Base-by-base conservation (phyloP, 768 basidiomycete genomes). In the Mycena chlorophos region DNA sequence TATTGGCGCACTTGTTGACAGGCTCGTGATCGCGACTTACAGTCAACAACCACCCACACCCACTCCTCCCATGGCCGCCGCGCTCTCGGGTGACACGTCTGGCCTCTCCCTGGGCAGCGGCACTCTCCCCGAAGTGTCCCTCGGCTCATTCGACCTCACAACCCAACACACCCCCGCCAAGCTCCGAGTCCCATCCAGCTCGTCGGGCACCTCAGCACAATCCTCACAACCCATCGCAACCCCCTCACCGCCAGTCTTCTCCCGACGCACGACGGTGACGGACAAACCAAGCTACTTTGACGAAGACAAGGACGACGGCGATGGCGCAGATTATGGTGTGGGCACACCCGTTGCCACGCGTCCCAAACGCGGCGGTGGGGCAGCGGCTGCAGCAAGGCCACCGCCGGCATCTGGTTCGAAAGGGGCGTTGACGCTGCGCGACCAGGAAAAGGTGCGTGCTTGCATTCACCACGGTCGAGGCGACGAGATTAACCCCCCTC, bases 401-500 rank as follows among this genome's bases (percentile, higher is more conserved):
- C 70, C 75, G 19, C 70, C 69, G 26, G 71, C 73, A 12, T 71
- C 72, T 14, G 70, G 68, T 13, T 72, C 70, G 8, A 80, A 80
- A 64, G 77, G 74, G 8, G 68, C 83, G 16, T 80, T 97, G 62
- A 96, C 95, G 0, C 78, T 99, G 14, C 82, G 94, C 6, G 96
- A 98, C 68, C 96, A 99, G 71, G 95, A 98, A 73, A 96, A 98
- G 82, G 96, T 92, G 62, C 49, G 78, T 67, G 38, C 23, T 17
- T 46, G 30, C 22, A 59, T 28, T 20, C 29, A 17, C 52, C 34
- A 19, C 20, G 4, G 2, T 23, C 31, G 16, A 40, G n/a, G n/a
- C n/a, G n/a, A n/a, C n/a, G n/a, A n/a, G n/a, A n/a, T n/a, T 42
- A 39, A 43, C 43, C 25, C 54, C 28, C 19, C 37, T 43, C 27